phyloP scores from a whole-genome alignment of 1,139 yeast genomes.

The Groenewaldozyma sp. region DNA sequence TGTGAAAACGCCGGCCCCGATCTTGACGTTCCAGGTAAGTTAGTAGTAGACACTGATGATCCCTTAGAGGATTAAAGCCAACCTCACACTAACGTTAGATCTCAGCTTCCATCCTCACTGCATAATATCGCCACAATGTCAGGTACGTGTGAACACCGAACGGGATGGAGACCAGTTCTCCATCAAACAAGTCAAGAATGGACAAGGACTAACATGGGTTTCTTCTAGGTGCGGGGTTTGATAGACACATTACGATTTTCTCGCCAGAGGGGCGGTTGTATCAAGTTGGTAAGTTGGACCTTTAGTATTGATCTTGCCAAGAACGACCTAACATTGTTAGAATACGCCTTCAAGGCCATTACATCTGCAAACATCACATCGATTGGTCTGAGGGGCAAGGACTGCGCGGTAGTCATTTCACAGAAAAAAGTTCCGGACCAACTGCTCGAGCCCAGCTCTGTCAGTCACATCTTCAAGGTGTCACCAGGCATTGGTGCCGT shows the following conservation, averaged over 20 bases:
- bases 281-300: slow-evolving; percentile 57
- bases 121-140: slow-evolving; percentile 7
- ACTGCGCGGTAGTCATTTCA: slow-evolving; percentile 81
- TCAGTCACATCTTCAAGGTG: slow-evolving; percentile 74
- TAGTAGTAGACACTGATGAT: no score
- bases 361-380: slow-evolving; percentile 88
- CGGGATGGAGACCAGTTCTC: no score
- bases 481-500: slow-evolving; percentile 82
- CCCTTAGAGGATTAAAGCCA: no score
- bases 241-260: slow-evolving; percentile 95
- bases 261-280: slow-evolving; percentile 97
- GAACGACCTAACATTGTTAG: slow-evolving; percentile 14
- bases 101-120: no score
- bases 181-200: no score
- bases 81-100: no score
- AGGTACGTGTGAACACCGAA: slow-evolving; percentile 6
- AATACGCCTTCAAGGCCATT: slow-evolving; percentile 95
- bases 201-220: no score
- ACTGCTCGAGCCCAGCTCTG: slow-evolving; percentile 76
- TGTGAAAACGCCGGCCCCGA: no score
- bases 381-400: slow-evolving; percentile 77
- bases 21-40: no score
- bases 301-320: neutral
- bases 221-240: slow-evolving; percentile 85
- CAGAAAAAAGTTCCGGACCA: slow-evolving; percentile 97